Base-by-base conservation (phyloP, 768 basidiomycete species). In the Boletales sp. region DNA sequence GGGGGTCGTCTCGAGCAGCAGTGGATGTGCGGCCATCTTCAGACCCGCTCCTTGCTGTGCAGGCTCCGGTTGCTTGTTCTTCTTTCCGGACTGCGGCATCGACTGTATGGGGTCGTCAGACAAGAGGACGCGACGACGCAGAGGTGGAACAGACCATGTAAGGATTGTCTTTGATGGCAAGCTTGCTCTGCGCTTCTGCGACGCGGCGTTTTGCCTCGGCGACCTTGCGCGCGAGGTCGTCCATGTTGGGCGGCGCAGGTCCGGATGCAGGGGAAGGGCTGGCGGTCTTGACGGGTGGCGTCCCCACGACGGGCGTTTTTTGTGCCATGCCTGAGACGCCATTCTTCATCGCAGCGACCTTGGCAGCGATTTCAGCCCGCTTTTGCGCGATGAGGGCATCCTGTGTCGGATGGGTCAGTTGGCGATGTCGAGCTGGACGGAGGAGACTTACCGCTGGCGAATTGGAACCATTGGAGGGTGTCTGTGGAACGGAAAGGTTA, bases 11-110 rank as follows among this genome's bases (percentile, higher is more conserved):
- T 93, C 90, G 34, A 94, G 75, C 21, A 95, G 68, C 19, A 94
- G 73, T 3, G 92, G 92, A 65, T 94, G 92, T 0, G 91, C 91
- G 2, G 90, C 84, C 88, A 94, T 93, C 66, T 90, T 90, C 46
- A 94, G 72, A 14, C 90, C 90, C 5, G 84, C 84, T 42, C 90
- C 88, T 67, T 86, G 86, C 37, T 87, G 90, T 3, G 82, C 72
- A 35, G 82, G 78, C 50, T 87, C 87, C 4, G 76, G 78, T 0
- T 74, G 67, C 32, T 75, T 72, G 47, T 74, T 78, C 69, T 79
- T 74, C 71, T 81, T 84, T 46, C 73, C 73, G 5, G 70, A 67
- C 59, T 78, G 76, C 11, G 83, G 74, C 53, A 80, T 67, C 3
- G 83, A 72, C 82, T 87, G 51, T 13, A 44, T 1, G 36, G 14